Evolutionary conservation across 352 stramenopile species (phyloP).

Genomic region (Phytopythium aichiense): DNA sequence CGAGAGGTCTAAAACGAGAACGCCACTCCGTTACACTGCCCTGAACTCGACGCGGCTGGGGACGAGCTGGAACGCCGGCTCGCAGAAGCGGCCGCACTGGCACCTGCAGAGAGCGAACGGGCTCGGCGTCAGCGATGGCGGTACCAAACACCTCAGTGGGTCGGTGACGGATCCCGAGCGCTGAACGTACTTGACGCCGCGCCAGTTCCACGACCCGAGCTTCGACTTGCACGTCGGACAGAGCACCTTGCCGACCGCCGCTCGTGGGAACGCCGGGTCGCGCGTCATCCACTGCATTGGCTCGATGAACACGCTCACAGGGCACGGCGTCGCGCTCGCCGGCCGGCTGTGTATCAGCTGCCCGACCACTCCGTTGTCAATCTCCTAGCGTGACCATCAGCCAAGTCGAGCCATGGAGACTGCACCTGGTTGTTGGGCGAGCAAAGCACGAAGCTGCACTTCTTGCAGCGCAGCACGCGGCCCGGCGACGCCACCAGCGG

Average conservation of each 20-base stretch:
- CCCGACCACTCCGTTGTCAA: neutral
- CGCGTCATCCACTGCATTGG: constrained; percentile 67
- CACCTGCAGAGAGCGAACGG: constrained; percentile 27
- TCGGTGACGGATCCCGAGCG: neutral
- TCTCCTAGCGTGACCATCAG: neutral
- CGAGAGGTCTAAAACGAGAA: neutral
- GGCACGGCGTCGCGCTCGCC: neutral
- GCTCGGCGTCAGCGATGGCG: neutral
- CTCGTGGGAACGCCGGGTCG: constrained; percentile 17
- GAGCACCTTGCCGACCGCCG: constrained; percentile 52
- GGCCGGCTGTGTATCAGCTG: neutral
- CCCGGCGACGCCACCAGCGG: constrained; percentile 17
- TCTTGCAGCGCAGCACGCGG: constrained; percentile 38
- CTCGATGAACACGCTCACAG: constrained; percentile 44
- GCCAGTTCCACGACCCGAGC: constrained; percentile 76
- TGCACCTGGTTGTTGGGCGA: constrained; percentile 46
- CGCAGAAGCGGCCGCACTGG: constrained; percentile 51
- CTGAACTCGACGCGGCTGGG: constrained; percentile 41
- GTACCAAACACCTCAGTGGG: neutral
- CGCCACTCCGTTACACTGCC: constrained; percentile 10
- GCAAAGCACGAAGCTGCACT: constrained; percentile 55
- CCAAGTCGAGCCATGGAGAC: neutral
- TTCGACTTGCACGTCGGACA: constrained; percentile 71
- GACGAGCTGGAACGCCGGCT: constrained; percentile 55
- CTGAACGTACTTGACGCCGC: constrained; percentile 59